phyloP scores from a whole-genome alignment of 2,329 filamentous ascomycete species.

The Colletotrichum sp. region DNA sequence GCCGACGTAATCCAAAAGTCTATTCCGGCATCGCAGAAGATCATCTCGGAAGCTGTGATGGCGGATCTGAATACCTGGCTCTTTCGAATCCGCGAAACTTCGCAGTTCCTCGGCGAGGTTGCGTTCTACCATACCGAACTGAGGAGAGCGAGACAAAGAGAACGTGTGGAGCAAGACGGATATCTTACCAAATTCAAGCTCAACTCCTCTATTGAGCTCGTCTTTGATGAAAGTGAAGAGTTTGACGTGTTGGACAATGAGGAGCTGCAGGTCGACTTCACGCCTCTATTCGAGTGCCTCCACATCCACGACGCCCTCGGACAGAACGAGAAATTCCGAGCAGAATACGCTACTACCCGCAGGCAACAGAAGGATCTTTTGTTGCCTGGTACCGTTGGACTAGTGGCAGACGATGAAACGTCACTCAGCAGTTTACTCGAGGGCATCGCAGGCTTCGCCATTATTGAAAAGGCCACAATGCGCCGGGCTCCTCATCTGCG shows the following conservation, averaged over 20 bases:
- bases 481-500: slow-evolving; percentile 83
- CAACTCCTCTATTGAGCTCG: slow-evolving; percentile 94
- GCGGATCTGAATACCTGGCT: slow-evolving; percentile 96
- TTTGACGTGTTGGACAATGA: slow-evolving; percentile 96
- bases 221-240: slow-evolving; percentile 93
- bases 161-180: slow-evolving; percentile 76
- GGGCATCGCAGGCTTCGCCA: slow-evolving; percentile 94
- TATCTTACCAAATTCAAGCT: slow-evolving; percentile 85
- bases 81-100: slow-evolving; percentile 92
- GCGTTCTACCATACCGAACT: slow-evolving; percentile 96
- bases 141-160: slow-evolving; percentile 80
- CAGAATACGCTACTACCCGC: slow-evolving; percentile 90
- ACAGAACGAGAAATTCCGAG: slow-evolving; percentile 87
- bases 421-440: slow-evolving; percentile 91
- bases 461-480: slow-evolving; percentile 95
- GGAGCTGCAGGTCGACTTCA: slow-evolving; percentile 92
- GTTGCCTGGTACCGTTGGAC: slow-evolving; percentile 75
- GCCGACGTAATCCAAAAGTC: slow-evolving; percentile 96
- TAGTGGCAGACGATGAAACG: slow-evolving; percentile 82
- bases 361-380: slow-evolving; percentile 91
- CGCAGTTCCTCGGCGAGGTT: slow-evolving; percentile 93
- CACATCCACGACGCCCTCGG: slow-evolving; percentile 96
- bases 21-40: slow-evolving; percentile 88
- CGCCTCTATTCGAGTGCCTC: slow-evolving; percentile 89
- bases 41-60: slow-evolving; percentile 97